phyloP scores from a whole-genome alignment of 192 early-diverging fungal species.

The Coemansia sp. region DNA sequence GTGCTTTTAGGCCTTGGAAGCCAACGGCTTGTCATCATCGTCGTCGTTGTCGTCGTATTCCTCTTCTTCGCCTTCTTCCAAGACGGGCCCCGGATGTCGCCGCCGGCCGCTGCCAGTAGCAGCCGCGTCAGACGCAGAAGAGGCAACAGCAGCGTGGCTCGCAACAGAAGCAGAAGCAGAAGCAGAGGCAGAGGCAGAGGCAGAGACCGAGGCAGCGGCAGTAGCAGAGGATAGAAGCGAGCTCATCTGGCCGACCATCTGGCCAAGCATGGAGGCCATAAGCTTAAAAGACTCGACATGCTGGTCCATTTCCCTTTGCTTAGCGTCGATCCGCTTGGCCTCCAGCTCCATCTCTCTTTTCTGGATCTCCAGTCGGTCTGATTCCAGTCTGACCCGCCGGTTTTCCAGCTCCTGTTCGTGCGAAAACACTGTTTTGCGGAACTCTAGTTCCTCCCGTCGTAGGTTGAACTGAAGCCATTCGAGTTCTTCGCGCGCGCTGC shows the following conservation, averaged over 20 bases:
- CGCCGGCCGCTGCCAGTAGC: not conserved
- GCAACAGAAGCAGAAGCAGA: not conserved
- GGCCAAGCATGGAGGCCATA: constrained; percentile 24
- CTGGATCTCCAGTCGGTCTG: constrained; percentile 35
- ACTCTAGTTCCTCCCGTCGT: constrained; percentile 51
- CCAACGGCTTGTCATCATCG: not conserved
- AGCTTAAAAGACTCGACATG: constrained; percentile 36
- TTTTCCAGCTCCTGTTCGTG: constrained; percentile 43
- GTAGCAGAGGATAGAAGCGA: not conserved
- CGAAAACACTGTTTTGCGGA: constrained; percentile 39
- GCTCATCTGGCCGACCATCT: constrained; percentile 26
- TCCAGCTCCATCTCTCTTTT: constrained; percentile 39
- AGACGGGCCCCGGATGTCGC: not conserved
- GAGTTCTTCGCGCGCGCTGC: constrained; percentile 41
- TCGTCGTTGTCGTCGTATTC: not conserved
- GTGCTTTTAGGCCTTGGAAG: not conserved
- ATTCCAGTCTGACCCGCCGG: constrained; percentile 35
- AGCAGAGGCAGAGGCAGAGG: not conserved
- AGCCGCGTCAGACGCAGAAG: not conserved
- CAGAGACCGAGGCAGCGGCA: constrained; percentile 2
- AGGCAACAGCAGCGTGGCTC: not conserved
- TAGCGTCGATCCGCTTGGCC: constrained; percentile 24
- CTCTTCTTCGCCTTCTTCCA: not conserved
- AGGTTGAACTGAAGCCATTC: constrained; percentile 52
- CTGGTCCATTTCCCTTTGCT: constrained; percentile 29